Base-by-base conservation (phyloP, 1,284 basidiomycete species). In the Naganishia cerealis region DNA sequence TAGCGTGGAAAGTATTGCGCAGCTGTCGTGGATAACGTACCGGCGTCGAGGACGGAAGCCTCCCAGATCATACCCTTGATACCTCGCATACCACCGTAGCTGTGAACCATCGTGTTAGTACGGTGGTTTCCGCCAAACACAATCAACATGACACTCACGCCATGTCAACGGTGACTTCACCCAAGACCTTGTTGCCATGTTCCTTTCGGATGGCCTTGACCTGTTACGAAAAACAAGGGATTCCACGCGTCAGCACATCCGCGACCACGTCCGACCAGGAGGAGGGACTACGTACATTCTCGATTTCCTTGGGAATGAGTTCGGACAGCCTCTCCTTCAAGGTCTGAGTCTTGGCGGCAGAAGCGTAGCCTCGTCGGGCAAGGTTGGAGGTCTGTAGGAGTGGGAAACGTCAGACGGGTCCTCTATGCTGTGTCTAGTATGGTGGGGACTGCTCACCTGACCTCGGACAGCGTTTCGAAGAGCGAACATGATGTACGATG, bases 321-420 rank as follows among this genome's bases (percentile, higher is more conserved):
- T 94, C 90, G 58, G 90, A 86, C 71, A 96, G 85, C 70, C 91
- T 86, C 82, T 95, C 92, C 84, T 94, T 94, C 80, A 95, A 86
- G 54, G 91, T 88, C 54, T 68, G 67, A 24, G 67, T 54, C 59
- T 65, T 65, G 46, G 67, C 67, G 39, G 67, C 67, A 50, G 67
- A 40, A 54, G 67, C 67, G 55, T 68, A 58, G 29, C 55, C 43
- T 42, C 58, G 40, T 62, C 58, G 43, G 43, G 66, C 42, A 43
- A 57, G 50, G 48, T 46, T 65, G 61, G 66, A 55, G 63, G 55
- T 59, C 55, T 61, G 39, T 33, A 36, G n/a, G n/a, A 46, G 16
- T 18, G 1, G 42, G 16, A 58, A 39, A 33, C 12, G 33, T 6
- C 24, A 42, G 7, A 33, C 15, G 10, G 8, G 50, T 24, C 54